Percentiles rank a stretch among this genome's conserved stretches.
Conservation (phyloP, 2,329 filamentous ascomycete species). For the Xylariomycetidae sp. region DNA sequence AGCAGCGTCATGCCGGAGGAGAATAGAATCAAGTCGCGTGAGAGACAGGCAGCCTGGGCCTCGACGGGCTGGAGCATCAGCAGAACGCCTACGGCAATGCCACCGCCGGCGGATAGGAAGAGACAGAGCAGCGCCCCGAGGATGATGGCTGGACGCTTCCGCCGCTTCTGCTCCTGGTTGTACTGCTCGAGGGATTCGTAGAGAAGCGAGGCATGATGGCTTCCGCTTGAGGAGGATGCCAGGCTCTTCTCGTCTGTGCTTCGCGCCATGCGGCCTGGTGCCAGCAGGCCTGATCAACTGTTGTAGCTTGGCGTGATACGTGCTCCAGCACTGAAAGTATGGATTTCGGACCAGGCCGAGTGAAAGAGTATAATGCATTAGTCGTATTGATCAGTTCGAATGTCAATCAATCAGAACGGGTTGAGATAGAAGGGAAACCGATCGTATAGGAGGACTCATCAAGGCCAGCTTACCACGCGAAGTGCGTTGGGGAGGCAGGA, state of each 20-base stretch:
- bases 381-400: no score
- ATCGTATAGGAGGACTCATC: conserved; percentile 5
- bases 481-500: conserved; percentile 17
- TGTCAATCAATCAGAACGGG: no score
- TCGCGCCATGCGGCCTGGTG: conserved; percentile 11
- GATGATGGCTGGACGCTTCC: conserved; percentile 18
- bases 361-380: no score
- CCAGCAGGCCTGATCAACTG: not conserved
- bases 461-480: conserved; percentile 9
- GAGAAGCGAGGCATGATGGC: conserved; percentile 15
- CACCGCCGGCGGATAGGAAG: conserved; percentile 23
- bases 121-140: conserved; percentile 23
- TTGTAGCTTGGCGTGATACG: no score
- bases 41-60: conserved; percentile 19
- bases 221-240: conserved; percentile 7
- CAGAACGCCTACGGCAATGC: conserved; percentile 22
- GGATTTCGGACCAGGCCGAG: no score
- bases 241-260: conserved; percentile 8
- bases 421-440: conserved; percentile 7
- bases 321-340: no score
- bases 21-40: conserved; percentile 26
- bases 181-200: conserved; percentile 21
- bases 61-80: conserved; percentile 15
- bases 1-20: conserved; percentile 19
- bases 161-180: conserved; percentile 13